phyloP scores from a whole-genome alignment of 2,329 filamentous ascomycete species.

The Neofusicoccum ribis region DNA sequence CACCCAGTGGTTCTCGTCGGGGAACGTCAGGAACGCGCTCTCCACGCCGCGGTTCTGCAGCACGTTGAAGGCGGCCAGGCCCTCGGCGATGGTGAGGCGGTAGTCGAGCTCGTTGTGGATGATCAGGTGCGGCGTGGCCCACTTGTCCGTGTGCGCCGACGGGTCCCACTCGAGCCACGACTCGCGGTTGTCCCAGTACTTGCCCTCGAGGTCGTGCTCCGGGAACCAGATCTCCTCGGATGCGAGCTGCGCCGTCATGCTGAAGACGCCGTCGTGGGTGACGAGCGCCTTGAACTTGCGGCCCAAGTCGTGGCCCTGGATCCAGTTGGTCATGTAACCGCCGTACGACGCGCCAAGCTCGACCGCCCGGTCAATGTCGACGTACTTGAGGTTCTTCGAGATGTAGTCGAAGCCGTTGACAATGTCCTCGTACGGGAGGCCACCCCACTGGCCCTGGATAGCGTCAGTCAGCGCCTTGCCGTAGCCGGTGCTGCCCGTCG shows the following conservation, averaged over 20 bases:
- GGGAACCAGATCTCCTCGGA: conserved; percentile 56
- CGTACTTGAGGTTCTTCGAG: conserved; percentile 62
- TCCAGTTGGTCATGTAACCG: conserved; percentile 67
- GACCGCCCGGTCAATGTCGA: conserved; percentile 69
- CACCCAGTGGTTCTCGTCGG: conserved; percentile 76
- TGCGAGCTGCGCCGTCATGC: conserved; percentile 51
- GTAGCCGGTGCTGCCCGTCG: conserved; percentile 80
- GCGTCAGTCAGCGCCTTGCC: conserved; percentile 75
- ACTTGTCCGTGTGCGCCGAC: conserved; percentile 59
- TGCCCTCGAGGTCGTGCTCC: conserved; percentile 44
- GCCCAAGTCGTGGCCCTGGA: conserved; percentile 81
- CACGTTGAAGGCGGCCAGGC: conserved; percentile 81
- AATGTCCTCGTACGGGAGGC: conserved; percentile 79
- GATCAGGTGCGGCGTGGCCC: conserved; percentile 84
- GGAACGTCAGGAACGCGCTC: conserved; percentile 78
- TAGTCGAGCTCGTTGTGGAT: conserved; percentile 93
- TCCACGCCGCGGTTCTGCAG: conserved; percentile 74
- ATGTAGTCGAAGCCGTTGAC: conserved; percentile 77
- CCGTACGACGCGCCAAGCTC: conserved; percentile 65
- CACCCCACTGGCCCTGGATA: conserved; percentile 81
- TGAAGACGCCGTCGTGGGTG: conserved; percentile 85
- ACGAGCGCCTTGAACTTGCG: conserved; percentile 85
- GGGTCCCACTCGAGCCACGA: conserved; percentile 62
- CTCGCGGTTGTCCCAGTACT: conserved; percentile 40
- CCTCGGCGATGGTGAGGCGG: conserved; percentile 80